A percentile compares a stretch with the other conserved stretches of the same genome.
These are phyloP conservation scores for Haplographium delicatum DNA, from an alignment of 495 filamentous ascomycete genomes.

Conservation along the genomic window DNA sequence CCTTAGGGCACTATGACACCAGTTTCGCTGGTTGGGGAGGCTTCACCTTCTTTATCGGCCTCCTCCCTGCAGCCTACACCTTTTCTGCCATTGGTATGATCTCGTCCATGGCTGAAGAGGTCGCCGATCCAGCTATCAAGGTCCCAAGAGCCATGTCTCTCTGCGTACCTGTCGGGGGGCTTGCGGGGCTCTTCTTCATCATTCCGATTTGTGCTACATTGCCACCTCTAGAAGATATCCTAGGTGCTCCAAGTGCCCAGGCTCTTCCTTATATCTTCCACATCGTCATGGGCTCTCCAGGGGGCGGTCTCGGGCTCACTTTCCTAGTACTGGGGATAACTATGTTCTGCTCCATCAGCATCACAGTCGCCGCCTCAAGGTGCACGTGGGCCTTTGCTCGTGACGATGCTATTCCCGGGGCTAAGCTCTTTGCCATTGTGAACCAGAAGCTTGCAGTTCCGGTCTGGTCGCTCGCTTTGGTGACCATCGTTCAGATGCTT, in stretches of 20 bases:
- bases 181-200: constrained; percentile 43
- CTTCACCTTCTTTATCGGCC: constrained; percentile 46
- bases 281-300: constrained; percentile 39
- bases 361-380: constrained; percentile 47
- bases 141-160: constrained; percentile 42
- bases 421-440: constrained; percentile 30
- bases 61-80: constrained; percentile 46
- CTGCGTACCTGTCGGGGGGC: constrained; percentile 36
- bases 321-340: constrained; percentile 35
- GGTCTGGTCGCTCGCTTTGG: constrained; percentile 39
- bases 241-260: constrained; percentile 35
- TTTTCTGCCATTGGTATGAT: constrained; percentile 50
- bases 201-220: constrained; percentile 43
- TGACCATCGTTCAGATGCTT: constrained; percentile 32
- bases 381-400: constrained; percentile 45
- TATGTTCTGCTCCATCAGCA: constrained; percentile 37
- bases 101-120: constrained; percentile 48
- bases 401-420: constrained; percentile 36
- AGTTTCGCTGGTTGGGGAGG: constrained; percentile 34
- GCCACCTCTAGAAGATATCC: constrained; percentile 39
- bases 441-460: constrained; percentile 39
- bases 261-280: constrained; percentile 45
- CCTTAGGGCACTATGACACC: constrained; percentile 39
- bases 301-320: constrained; percentile 34
- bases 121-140: constrained; percentile 37